Conservation (phyloP, 768 basidiomycete species). For the Nevesoporus exiguus region DNA sequence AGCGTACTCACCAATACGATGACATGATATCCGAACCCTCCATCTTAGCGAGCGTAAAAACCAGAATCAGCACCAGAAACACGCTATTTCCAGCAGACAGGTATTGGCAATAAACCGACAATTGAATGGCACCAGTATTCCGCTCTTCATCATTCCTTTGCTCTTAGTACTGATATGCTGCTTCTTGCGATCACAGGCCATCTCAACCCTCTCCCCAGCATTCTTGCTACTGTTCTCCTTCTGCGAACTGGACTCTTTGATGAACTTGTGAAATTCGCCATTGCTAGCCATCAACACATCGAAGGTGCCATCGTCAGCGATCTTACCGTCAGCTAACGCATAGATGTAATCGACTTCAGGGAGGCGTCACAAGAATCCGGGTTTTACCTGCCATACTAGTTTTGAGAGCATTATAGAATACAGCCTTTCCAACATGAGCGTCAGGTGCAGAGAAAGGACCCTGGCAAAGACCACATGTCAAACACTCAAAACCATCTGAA, state of each 20-base stretch:
- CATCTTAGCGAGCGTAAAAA: conserved; percentile 57
- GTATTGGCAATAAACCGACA: conserved; percentile 46
- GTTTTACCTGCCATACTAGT: conserved; percentile 66
- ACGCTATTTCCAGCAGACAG: conserved; percentile 64
- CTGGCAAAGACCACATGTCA: conserved; percentile 27
- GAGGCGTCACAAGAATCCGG: conserved; percentile 85
- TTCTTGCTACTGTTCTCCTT: conserved; percentile 45
- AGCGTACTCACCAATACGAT: conserved; percentile 44
- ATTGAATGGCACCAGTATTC: conserved; percentile 57
- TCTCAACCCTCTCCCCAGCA: conserved; percentile 31
- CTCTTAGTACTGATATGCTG: conserved; percentile 37
- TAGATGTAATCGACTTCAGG: conserved; percentile 85
- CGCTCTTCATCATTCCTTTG: conserved; percentile 77
- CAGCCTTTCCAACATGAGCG: conserved; percentile 84
- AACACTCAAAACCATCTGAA: conserved; percentile 32
- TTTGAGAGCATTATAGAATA: conserved; percentile 81
- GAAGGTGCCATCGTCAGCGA: conserved; percentile 81
- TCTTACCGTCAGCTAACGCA: conserved; percentile 69
- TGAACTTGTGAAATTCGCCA: conserved; percentile 69
- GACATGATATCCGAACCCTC: conserved; percentile 72
- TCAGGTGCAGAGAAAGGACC: conserved; percentile 90
- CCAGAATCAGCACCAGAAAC: conserved; percentile 61
- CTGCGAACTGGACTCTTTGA: conserved; percentile 72
- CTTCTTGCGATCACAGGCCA: conserved; percentile 35
- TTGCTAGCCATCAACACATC: conserved; percentile 59